These are phyloP conservation scores for Elaeagnus macrophylla DNA, from an alignment of 306 rosid species.

Conservation along the genomic window DNA sequence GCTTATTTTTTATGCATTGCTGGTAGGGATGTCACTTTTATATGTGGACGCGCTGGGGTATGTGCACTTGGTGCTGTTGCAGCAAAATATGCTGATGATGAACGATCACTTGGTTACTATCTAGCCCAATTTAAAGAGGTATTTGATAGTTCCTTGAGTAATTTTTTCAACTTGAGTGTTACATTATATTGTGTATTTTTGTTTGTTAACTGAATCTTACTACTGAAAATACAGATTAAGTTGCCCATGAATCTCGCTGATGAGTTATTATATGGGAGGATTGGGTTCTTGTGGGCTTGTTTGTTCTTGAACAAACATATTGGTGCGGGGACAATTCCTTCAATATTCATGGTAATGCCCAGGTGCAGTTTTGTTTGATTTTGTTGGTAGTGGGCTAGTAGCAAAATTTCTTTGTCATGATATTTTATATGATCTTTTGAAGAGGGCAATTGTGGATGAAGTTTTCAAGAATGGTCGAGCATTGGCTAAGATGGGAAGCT, in stretches of 20 bases:
- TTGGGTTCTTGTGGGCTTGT: conserved; percentile 72
- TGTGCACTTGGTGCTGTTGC: conserved; percentile 69
- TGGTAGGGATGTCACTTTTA: conserved; percentile 53
- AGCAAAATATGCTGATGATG: conserved; percentile 45
- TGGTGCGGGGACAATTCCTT: conserved; percentile 48
- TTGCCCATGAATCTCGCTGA: conserved; percentile 54
- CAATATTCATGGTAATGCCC: conserved; percentile 41
- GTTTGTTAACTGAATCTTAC: not conserved
- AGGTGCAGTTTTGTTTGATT: not conserved
- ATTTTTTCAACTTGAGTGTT: not conserved
- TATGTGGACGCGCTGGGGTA: conserved; percentile 73
- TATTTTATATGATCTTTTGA: conserved; percentile 11
- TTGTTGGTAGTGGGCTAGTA: conserved; percentile 1
- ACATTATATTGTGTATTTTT: not conserved
- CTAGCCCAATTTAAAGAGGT: conserved; percentile 54
- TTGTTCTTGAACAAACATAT: conserved; percentile 55
- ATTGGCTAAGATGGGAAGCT: conserved; percentile 38
- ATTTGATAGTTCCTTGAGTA: not conserved
- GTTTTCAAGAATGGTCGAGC: conserved; percentile 52
- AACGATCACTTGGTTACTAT: conserved; percentile 35
- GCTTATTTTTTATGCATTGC: conserved; percentile 12
- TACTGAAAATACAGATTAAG: conserved; percentile 43
- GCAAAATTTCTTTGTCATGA: not conserved
- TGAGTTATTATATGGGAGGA: conserved; percentile 67
- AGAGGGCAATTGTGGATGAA: conserved; percentile 46